Evolutionary conservation across 768 basidiomycete genomes (phyloP).

Genomic region (Thelephora aurantiotincta): DNA sequence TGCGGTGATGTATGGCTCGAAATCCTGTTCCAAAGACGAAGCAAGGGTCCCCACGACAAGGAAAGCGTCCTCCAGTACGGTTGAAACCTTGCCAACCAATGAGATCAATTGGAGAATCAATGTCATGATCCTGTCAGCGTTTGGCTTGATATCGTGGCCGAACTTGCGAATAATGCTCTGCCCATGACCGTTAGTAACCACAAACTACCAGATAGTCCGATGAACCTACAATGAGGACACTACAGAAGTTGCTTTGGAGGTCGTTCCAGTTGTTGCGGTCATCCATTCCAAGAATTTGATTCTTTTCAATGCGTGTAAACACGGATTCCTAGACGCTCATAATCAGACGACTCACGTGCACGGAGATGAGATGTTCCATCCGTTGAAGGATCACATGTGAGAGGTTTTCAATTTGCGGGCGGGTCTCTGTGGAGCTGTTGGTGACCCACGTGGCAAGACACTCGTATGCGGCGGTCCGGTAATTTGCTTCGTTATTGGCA

Average conservation of each 20-base stretch:
- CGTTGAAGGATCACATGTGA: constrained; percentile 71
- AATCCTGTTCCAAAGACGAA: constrained; percentile 66
- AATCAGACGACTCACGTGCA: constrained; percentile 44
- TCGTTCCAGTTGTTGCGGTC: constrained; percentile 99
- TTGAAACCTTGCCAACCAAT: constrained; percentile 83
- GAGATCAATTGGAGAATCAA: constrained; percentile 74
- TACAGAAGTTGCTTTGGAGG: constrained; percentile 88
- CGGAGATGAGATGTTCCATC: constrained; percentile 75
- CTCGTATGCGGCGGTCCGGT: constrained; percentile 91
- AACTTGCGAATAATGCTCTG: constrained; percentile 82
- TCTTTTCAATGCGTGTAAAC: constrained; percentile 25
- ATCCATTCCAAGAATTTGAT: constrained; percentile 88
- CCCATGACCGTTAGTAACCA: neutral
- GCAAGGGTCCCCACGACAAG: constrained; percentile 83
- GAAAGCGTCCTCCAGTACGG: constrained; percentile 93
- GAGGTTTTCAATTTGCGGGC: constrained; percentile 72
- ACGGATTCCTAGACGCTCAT: neutral
- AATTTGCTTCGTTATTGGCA: constrained; percentile 79
- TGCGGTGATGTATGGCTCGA: constrained; percentile 71
- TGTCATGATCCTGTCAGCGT: constrained; percentile 94
- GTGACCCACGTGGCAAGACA: constrained; percentile 81
- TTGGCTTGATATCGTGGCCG: constrained; percentile 65
- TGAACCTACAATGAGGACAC: constrained; percentile 65
- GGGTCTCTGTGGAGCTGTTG: constrained; percentile 66
- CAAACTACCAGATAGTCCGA: neutral